Evolutionary conservation across 2,329 filamentous ascomycete genomes (phyloP), one percentile per base, ranked within the genome.

Genomic region (Zymoseptoria brevis): DNA sequence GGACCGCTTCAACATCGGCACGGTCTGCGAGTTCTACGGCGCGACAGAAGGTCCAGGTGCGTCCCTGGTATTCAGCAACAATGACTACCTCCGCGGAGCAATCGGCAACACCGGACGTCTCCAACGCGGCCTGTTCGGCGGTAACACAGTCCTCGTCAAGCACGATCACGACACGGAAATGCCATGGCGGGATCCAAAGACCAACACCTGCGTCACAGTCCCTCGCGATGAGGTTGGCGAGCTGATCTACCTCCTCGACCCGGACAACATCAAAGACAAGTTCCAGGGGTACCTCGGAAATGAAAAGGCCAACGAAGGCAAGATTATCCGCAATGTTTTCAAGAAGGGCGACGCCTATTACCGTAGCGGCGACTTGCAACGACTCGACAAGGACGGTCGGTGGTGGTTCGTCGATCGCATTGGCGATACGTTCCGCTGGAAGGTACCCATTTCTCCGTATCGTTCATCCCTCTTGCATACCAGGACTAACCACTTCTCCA

Each of bases 211-310:
- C 75, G 80, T 76, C 52, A 76, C 75, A 19, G 82, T 85, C 3
- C 75, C 75, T 0, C 71, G 74, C 0, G 86, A 86, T 29, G 81
- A 88, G 56, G 80, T 87, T 0, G 91, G 91, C 54, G 91, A 96
- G 75, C 75, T 94, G 60, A 75, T 95, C 54, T 88, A 85, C 72
- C 76, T 76, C n/a, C 77, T 96, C 1, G 87, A 92, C 26, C 75
- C 85, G 0, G 74, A 79, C 0, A 81, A 91, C 64, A 82, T 87
- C 54, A 74, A 78, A 35, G 77, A 79, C 30, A 83, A 81, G 11
- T 96, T 91, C 76, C 88, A 91, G 70, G 91, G 91, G 1, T 96
- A 96, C 74, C 90, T 87, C 73, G 84, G 85, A 60, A 90, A 95
- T 71, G 73, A 80, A 13, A 80, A 81, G 30, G 89, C 90, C 0